Conservation (phyloP, 2,329 filamentous ascomycete species). For the Fusarium redolens region DNA sequence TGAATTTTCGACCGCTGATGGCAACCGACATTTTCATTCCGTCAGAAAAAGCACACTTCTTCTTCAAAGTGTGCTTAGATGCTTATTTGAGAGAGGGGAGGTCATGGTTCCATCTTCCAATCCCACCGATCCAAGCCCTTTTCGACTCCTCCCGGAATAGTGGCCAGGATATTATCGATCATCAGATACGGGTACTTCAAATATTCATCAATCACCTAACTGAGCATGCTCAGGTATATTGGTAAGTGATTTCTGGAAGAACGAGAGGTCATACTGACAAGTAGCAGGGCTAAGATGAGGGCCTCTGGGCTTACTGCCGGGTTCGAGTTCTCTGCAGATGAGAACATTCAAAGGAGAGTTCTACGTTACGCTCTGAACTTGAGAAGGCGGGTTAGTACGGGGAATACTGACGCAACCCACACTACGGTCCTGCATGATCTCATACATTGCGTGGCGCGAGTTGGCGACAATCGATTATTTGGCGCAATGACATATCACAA, state of each 20-base stretch:
- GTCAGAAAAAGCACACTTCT: slow-evolving; percentile 9
- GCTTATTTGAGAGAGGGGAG: slow-evolving; percentile 31
- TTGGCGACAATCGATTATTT: no score
- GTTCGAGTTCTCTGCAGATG: neutral
- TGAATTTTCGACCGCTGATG: slow-evolving; percentile 20
- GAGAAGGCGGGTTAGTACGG: neutral
- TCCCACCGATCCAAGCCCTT: slow-evolving; percentile 31
- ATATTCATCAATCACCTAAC: slow-evolving; percentile 33
- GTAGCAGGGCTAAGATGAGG: slow-evolving; percentile 30
- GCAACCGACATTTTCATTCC: slow-evolving; percentile 21
- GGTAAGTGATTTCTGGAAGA: slow-evolving; percentile 13
- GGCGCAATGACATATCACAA: neutral
- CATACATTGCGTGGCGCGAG: neutral
- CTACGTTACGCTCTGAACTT: slow-evolving; percentile 30
- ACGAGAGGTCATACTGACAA: slow-evolving; percentile 4
- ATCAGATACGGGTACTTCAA: slow-evolving; percentile 15
- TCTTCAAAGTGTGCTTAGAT: slow-evolving; percentile 35
- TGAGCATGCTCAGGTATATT: slow-evolving; percentile 29
- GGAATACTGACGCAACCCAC: neutral
- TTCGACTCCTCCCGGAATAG: slow-evolving; percentile 12
- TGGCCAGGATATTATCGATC: neutral
- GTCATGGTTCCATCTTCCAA: slow-evolving; percentile 34
- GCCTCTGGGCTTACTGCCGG: slow-evolving; percentile 4
- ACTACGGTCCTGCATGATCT: slow-evolving; percentile 32
- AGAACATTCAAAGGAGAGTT: slow-evolving; percentile 2